Base-by-base conservation (phyloP, 495 filamentous ascomycete species). In the Physcia stellaris region DNA sequence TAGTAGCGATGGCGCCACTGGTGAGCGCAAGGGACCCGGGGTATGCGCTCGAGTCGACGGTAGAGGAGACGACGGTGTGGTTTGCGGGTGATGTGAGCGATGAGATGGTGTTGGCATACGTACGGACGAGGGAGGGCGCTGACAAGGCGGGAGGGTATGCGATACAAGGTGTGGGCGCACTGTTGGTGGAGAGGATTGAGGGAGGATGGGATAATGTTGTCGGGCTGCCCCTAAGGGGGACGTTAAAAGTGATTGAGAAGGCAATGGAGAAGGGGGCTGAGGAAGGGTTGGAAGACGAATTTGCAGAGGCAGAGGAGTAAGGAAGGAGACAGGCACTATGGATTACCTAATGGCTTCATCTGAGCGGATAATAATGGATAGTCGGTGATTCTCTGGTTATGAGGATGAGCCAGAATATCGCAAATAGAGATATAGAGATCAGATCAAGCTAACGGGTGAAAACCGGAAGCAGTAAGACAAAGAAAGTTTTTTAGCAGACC, bases 61-160 rank as follows among this genome's bases (percentile, higher is more conserved):
- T 92, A 5, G 90, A 94, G 61, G 87, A 90, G 67, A 95, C 90
- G 32, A 61, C 62, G 34, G 90, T 98, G 13, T 63, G 62, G 48
- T 96, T 98, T 61, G 79, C 78, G 56, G 62, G 60, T 35, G 67
- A 65, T 31, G 77, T 80, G 20, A 75, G 73, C 41, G 85, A 95
- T 57, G 87, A 93, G 18, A 51, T 94, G 59, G 74, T 98, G 22
- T 56, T 81, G 55, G 72, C 77, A 19, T 98, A 98, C 65, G 86
- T 98, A 40, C 66, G 66, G 42, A 96, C 88, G 24, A 66, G 92
- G 29, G 92, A 98, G 63, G 90, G 92, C 1, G 85, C 68, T 18
- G 90, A 98, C 59, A 98, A 96, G 67, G 92, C 90, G 0, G 90
- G 90, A 1, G 92, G 90, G 0, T 98, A 98, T 60, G 92, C 85